These are phyloP conservation scores for Verticillium dahliae DNA, from an alignment of 2,329 filamentous ascomycete genomes.

Conservation along the genomic window DNA sequence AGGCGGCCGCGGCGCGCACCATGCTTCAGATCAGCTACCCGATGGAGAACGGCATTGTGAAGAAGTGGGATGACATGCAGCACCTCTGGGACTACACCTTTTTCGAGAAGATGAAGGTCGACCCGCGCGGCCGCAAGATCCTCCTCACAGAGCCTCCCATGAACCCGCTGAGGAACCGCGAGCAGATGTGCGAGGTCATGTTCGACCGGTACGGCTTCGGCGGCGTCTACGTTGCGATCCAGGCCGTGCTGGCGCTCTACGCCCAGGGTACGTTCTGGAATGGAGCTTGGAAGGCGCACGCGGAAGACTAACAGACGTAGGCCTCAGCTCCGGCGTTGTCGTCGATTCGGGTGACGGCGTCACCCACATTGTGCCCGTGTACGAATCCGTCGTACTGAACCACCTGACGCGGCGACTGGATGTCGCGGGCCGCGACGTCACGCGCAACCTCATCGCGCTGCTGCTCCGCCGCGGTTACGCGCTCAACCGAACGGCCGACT, in stretches of 20 bases:
- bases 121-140: conserved; percentile 90
- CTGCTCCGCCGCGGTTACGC: conserved; percentile 91
- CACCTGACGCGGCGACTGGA: conserved; percentile 91
- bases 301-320: conserved; percentile 30
- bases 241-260: conserved; percentile 92
- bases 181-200: conserved; percentile 99
- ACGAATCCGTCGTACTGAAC: conserved; percentile 96
- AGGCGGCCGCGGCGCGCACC: conserved; percentile 88
- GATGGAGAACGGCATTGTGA: conserved; percentile 99
- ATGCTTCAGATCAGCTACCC: conserved; percentile 99
- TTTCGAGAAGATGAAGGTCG: conserved; percentile 90
- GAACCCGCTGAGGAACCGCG: conserved; percentile 94
- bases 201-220: conserved; percentile 96
- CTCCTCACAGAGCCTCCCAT: conserved; percentile 94
- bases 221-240: conserved; percentile 95
- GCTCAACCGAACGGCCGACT: conserved; percentile 95
- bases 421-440: conserved; percentile 93
- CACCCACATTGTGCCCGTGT: conserved; percentile 96
- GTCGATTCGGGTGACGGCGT: conserved; percentile 98
- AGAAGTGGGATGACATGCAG: conserved; percentile 99
- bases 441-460: conserved; percentile 94
- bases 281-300: neutral
- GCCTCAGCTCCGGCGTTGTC: conserved; percentile 88
- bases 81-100: conserved; percentile 99
- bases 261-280: conserved; percentile 66